Evolutionary conservation across 345 rosid species (phyloP).

Genomic region (Rhodamnia argentea): DNA sequence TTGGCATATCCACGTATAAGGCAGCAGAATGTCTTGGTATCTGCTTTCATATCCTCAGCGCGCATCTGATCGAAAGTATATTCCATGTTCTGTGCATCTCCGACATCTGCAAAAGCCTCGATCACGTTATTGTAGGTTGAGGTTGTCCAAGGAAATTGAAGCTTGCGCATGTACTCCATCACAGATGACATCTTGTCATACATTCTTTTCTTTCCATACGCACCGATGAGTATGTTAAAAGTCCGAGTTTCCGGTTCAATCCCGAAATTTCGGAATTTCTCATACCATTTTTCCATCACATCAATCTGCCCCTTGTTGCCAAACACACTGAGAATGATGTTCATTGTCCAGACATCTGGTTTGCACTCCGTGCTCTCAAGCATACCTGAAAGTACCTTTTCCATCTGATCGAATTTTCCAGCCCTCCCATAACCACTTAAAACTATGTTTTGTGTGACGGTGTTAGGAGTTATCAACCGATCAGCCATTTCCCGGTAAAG

Average conservation of each 20-base stretch:
- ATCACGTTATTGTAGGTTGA: constrained; percentile 85
- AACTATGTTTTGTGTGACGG: constrained; percentile 80
- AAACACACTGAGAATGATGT: constrained; percentile 66
- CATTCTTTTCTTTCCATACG: constrained; percentile 82
- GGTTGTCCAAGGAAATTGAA: constrained; percentile 85
- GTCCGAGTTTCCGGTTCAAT: constrained; percentile 80
- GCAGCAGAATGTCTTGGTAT: constrained; percentile 80
- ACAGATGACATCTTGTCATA: constrained; percentile 92
- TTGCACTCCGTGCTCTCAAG: constrained; percentile 45
- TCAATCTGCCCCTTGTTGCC: constrained; percentile 79
- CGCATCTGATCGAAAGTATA: constrained; percentile 81
- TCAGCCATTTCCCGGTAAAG: constrained; percentile 61
- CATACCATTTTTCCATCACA: constrained; percentile 89
- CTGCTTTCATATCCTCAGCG: constrained; percentile 70
- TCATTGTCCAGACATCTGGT: constrained; percentile 98
- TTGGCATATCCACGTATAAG: constrained; percentile 77
- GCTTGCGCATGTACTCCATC: constrained; percentile 91
- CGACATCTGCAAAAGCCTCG: constrained; percentile 81
- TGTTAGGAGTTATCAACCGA: constrained; percentile 60
- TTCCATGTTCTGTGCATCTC: constrained; percentile 88
- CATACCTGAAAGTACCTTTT: constrained; percentile 68
- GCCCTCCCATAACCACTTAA: constrained; percentile 83
- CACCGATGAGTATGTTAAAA: constrained; percentile 77
- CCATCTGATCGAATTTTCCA: constrained; percentile 76
- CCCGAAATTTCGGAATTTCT: constrained; percentile 70